Conservation (phyloP, 495 filamentous ascomycete species). For the Penicillium robsamsonii region DNA sequence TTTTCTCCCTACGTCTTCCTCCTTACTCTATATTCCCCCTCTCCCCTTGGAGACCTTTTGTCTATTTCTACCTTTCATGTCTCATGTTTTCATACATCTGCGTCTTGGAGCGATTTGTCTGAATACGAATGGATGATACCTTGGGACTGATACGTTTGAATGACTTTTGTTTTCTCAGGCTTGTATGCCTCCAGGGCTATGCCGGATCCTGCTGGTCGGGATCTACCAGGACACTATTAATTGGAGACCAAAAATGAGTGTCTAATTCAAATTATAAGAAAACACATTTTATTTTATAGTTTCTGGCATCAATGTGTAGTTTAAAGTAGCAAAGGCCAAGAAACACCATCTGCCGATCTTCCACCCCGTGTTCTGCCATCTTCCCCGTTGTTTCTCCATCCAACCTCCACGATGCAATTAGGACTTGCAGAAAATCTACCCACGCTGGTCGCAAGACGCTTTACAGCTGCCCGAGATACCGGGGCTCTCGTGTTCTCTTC, state of each 20-base stretch:
- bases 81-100: conserved; percentile 26
- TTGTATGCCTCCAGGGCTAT: not conserved
- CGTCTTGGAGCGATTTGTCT: conserved; percentile 25
- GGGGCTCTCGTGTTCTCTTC: conserved; percentile 59
- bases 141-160: conserved; percentile 16
- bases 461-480: conserved; percentile 49
- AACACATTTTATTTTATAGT: not conserved
- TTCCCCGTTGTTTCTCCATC: not conserved
- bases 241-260: conserved; percentile 9
- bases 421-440: conserved; percentile 48
- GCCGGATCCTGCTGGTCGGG: conserved; percentile 14
- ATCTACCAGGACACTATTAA: conserved; percentile 8
- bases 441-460: conserved; percentile 53
- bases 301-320: not conserved
- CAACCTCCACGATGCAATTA: conserved; percentile 34
- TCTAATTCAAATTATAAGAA: conserved; percentile 9
- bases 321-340: not conserved
- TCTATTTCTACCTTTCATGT: conserved; percentile 13
- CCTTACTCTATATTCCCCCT: conserved; percentile 3
- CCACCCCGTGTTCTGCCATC: conserved; percentile 12
- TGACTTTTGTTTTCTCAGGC: conserved; percentile 11
- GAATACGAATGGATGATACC: conserved; percentile 27
- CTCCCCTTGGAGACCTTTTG: conserved; percentile 3
- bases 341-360: conserved; percentile 6
- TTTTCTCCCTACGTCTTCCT: not conserved